Percentiles rank a stretch among this genome's conserved stretches.
Conservation (phyloP, 2,329 filamentous ascomycete genomes). For the Pezicula carpinea region DNA sequence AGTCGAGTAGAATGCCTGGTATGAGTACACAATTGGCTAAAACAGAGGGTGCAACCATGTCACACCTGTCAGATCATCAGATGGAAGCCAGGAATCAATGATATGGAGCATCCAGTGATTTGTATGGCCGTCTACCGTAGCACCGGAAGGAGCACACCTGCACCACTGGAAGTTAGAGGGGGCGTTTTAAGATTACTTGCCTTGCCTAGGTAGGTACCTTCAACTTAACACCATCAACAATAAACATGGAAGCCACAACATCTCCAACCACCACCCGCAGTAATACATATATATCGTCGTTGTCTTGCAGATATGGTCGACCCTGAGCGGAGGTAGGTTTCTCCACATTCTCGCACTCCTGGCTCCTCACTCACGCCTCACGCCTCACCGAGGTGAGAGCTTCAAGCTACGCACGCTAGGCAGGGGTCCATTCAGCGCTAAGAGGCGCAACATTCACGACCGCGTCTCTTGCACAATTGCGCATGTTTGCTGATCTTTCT, state of each 20-base stretch:
- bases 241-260: conserved; percentile 9
- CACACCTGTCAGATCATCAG: no score
- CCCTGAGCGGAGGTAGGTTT: not conserved
- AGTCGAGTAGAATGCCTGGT: no score
- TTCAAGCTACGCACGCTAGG: not conserved
- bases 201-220: no score
- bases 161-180: not conserved
- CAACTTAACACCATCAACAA: conserved; percentile 1
- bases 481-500: conserved; percentile 8
- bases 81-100: not conserved
- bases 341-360: not conserved
- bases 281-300: not conserved
- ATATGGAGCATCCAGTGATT: not conserved
- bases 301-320: not conserved
- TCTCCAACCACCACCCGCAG: conserved; percentile 8
- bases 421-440: not conserved
- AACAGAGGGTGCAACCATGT: no score
- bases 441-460: not conserved
- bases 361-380: not conserved
- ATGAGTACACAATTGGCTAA: no score
- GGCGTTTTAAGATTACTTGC: conserved; percentile 8
- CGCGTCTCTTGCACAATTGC: not conserved
- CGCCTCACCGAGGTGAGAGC: no score
- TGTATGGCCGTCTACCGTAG: not conserved
- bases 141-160: not conserved